Evolutionary conservation across 1,284 basidiomycete species (phyloP), one percentile per base, ranked within the genome.

Genomic region (Blastosporella zonata): DNA sequence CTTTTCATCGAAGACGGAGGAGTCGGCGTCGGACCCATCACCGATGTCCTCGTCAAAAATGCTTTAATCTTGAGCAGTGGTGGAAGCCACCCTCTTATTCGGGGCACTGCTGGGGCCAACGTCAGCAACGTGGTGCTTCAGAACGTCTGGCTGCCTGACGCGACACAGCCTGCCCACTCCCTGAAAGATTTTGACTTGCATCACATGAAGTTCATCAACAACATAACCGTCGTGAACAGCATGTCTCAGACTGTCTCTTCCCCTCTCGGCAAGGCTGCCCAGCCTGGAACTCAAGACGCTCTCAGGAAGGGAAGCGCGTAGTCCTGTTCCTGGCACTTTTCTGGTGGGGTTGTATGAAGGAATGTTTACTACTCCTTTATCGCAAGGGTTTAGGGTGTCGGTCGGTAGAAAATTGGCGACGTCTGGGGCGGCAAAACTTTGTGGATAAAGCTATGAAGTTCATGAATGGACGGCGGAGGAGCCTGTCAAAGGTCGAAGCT

Each of bases 1-100:
- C 18, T 54, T 12, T 52, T 56, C 25, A 36, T 58, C 10, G 52
- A 56, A 47, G 43, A 58, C 31, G 56, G 50, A 13, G 40, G 47
- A 43, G 27, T 27, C 15, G 54, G 54, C 8, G 50, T 54, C 36
- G 54, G 52, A 15, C 55, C 56, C 18, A 56, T 58, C 43, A 54
- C 22, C 27, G 42, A 52, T 31, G 52, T 52, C 13, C 41, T 37
- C 43, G 33, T 57, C 49, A 53, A 50, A 37, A 54, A 48, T 34
- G 47, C 54, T 5, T 25, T 52, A 28, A 47, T 57, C 8, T 13
- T 48, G 28, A 23, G 39, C 20, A n/a, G 41, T 7, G 49, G 52
- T 7, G 54, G 49, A 35, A 57, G 43, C 25, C 27, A 17, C 10
- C 51, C 54, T 28, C 45, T 57, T 6, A 46, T 55, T 22, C 36